A percentile compares a stretch with the other conserved stretches of the same genome.
Conservation (phyloP, 768 basidiomycete genomes). For the Kwoniella sp. region DNA sequence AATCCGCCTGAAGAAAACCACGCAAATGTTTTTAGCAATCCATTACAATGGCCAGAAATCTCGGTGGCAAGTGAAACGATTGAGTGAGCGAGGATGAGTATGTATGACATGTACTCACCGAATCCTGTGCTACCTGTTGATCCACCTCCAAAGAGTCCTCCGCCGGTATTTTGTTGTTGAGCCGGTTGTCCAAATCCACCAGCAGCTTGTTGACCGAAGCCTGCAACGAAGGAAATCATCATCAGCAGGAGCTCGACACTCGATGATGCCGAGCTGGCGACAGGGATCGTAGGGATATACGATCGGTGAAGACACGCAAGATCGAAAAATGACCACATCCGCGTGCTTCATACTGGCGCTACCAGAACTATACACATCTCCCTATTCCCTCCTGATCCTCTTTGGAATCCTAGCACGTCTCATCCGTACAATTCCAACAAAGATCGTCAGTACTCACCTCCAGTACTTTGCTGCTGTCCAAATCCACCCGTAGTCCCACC, state of each 20-base stretch:
- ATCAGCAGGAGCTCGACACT: conserved; percentile 1
- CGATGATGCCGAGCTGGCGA: no score
- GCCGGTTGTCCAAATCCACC: conserved; percentile 29
- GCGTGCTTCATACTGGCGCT: no score
- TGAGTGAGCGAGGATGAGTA: not conserved
- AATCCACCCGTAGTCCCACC: conserved; percentile 28
- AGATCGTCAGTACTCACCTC: conserved; percentile 14
- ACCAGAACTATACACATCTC: no score
- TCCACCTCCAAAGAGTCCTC: conserved; percentile 36
- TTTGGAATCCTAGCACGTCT: no score
- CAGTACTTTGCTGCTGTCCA: conserved; percentile 55
- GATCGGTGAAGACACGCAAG: not conserved
- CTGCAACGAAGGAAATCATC: not conserved
- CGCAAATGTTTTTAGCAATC: not conserved
- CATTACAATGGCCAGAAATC: not conserved
- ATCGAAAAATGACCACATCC: no score
- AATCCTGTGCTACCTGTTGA: conserved; percentile 13
- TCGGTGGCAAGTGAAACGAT: not conserved
- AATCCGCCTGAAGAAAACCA: conserved; percentile 59
- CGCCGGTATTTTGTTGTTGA: conserved; percentile 22
- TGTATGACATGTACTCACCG: conserved; percentile 7
- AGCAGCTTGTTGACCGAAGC: conserved; percentile 13
- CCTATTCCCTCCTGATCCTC: no score
- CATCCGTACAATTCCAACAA: no score
- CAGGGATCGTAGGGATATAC: not conserved